Evolutionary conservation across 768 basidiomycete genomes (phyloP), one percentile per base, ranked within the genome.

Genomic region (Terana coerulea): DNA sequence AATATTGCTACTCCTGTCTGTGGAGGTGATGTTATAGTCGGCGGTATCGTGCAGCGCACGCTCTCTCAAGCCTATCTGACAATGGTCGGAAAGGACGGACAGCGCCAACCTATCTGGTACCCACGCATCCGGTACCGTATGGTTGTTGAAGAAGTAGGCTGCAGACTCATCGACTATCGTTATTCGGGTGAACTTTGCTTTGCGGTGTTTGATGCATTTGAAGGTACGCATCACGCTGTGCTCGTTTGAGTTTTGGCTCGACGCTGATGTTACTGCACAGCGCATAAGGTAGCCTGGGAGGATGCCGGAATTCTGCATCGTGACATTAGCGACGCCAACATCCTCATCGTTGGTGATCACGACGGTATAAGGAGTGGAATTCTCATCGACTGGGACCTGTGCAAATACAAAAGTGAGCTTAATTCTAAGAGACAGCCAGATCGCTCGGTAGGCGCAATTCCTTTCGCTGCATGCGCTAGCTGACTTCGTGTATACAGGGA

Each of bases 331-430:
- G 30, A 8, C 25, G 30, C 6, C 30, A 48, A 48, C 22, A 48
- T 48, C 30, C 22, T 48, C 12, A 22, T 8, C 35, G 7, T 14
- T 31, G 46, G 25, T 22, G 19, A 21, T n/a, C 22, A 40, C 8
- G 39, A 9, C 39, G 39, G 9, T 9, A 22, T n/a, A 7, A 15
- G 9, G 8, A 40, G 24, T 37, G 46, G 48, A 4, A 15, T 42
- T 15, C 42, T 51, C 9, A 51, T 43, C 10, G 49, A 51, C 49
- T 51, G 49, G 49, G 49, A 51, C 40, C 40, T 51, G 22, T 51
- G 49, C 30, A 51, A 43, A 24, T 42, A 51, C 22, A 30, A 29
- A 28, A 22, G 33, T 12, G 42, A 51, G 6, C 39, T 51, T 4
- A 7, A 8, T 8, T 19, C 8, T 9, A 22, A 15, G 10, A 40